A percentile compares a stretch with the other conserved stretches of the same genome.
These are phyloP conservation scores for Candida ulmi DNA, from an alignment of 805 yeast genomes.

Conservation along the genomic window DNA sequence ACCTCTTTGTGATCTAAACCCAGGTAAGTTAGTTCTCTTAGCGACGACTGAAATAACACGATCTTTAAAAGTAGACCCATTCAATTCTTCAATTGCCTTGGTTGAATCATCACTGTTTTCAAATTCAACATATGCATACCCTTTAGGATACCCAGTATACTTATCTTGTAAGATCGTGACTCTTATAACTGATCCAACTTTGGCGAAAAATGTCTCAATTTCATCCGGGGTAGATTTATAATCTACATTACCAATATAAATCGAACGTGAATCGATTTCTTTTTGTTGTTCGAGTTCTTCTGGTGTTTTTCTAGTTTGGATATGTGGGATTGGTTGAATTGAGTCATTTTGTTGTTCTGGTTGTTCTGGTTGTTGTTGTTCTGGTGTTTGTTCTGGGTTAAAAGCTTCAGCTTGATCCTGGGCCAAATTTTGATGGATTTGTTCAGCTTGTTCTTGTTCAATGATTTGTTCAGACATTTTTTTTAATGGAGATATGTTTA, in stretches of 20 bases:
- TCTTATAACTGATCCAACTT: constrained; percentile 41
- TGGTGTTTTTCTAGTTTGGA: constrained; percentile 17
- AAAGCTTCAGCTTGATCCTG: constrained; percentile 6
- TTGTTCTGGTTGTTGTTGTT: neutral
- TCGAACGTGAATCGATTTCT: constrained; percentile 46
- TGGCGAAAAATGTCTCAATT: constrained; percentile 40
- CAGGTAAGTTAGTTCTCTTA: constrained; percentile 53
- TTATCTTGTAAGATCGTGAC: constrained; percentile 46
- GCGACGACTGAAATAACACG: constrained; percentile 40
- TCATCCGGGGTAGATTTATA: constrained; percentile 44
- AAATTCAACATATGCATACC: constrained; percentile 63
- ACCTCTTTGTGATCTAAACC: constrained; percentile 28
- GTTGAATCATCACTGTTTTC: constrained; percentile 34
- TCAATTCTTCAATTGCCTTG: constrained; percentile 39
- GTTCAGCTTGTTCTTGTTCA: constrained; percentile 7
- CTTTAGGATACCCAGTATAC: constrained; percentile 43
- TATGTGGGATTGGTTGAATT: neutral
- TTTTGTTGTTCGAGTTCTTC: constrained; percentile 29
- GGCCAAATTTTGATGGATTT: constrained; percentile 4
- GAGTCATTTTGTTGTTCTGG: neutral
- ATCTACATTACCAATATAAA: constrained; percentile 49
- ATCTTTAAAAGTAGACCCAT: constrained; percentile 39
- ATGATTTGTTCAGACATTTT: neutral
- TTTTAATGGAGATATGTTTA: neutral
- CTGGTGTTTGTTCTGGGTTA: neutral